phyloP scores from a whole-genome alignment of 1,284 basidiomycete species.

The Peniophora sp. region DNA sequence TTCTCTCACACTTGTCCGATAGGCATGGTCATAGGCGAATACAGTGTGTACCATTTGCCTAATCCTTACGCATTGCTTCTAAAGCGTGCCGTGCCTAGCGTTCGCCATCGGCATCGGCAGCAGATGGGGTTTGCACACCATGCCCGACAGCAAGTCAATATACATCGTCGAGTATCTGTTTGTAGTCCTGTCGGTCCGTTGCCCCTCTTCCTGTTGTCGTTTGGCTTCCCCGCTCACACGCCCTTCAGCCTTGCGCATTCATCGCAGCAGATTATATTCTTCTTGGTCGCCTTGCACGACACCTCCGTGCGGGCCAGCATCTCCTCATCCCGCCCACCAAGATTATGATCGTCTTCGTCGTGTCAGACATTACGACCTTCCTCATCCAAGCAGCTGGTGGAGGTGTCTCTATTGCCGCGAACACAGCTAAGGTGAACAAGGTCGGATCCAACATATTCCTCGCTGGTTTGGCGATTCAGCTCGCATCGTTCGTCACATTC shows the following conservation, averaged over 20 bases:
- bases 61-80: background rate
- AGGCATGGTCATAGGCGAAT: slow-evolving; percentile 54
- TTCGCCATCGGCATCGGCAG: slow-evolving; percentile 45
- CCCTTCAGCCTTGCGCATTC: slow-evolving; percentile 59
- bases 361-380: slow-evolving; percentile 61
- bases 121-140: slow-evolving; percentile 38
- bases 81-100: slow-evolving; percentile 18
- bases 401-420: slow-evolving; percentile 28
- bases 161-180: slow-evolving; percentile 59
- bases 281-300: slow-evolving; percentile 50
- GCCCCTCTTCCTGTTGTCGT: background rate
- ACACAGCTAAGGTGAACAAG: slow-evolving; percentile 17
- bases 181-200: slow-evolving; percentile 53
- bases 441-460: slow-evolving; percentile 45
- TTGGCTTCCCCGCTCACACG: background rate
- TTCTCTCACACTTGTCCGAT: too few species aligned
- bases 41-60: slow-evolving; percentile 29
- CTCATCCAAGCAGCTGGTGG: slow-evolving; percentile 52
- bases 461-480: slow-evolving; percentile 53
- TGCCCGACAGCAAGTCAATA: slow-evolving; percentile 37
- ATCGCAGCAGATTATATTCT: slow-evolving; percentile 68
- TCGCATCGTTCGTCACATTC: slow-evolving; percentile 59
- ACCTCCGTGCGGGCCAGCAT: slow-evolving; percentile 41
- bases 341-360: slow-evolving; percentile 46
- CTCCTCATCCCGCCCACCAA: slow-evolving; percentile 45